Conservation (phyloP, 768 basidiomycete species). For the Lactarius evosmus region DNA sequence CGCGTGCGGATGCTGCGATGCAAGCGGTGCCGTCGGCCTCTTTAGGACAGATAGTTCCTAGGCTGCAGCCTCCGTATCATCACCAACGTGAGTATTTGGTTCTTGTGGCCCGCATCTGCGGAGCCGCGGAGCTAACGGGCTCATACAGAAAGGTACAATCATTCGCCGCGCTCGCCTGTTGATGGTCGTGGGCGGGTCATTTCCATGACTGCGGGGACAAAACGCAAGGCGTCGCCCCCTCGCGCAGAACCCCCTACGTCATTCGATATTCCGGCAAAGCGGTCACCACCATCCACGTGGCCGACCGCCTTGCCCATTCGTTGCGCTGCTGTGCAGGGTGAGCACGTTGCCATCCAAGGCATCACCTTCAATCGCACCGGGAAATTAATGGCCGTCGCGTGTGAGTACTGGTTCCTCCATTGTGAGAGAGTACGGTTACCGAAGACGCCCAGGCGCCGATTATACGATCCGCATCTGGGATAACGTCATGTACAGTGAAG, state of each 20-base stretch:
- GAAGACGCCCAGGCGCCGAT: slow-evolving; percentile 46
- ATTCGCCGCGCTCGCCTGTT: background rate
- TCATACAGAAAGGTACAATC: slow-evolving; percentile 6
- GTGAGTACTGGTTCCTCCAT: slow-evolving; percentile 38
- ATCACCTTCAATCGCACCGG: slow-evolving; percentile 56
- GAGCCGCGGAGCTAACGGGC: slow-evolving; percentile 7
- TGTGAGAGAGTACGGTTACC: slow-evolving; percentile 1
- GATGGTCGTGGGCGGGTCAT: slow-evolving; percentile 14
- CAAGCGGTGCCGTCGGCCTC: slow-evolving; percentile 1
- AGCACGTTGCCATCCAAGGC: slow-evolving; percentile 45
- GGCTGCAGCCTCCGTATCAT: slow-evolving; percentile 7
- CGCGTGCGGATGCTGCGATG: slow-evolving; percentile 11
- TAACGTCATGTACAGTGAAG: slow-evolving; percentile 45
- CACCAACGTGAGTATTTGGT: slow-evolving; percentile 18
- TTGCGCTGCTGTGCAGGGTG: slow-evolving; percentile 42
- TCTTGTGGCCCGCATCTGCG: background rate
- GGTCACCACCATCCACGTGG: slow-evolving; percentile 44
- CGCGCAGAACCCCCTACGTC: slow-evolving; percentile 3
- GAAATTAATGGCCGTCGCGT: slow-evolving; percentile 52
- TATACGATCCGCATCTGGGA: slow-evolving; percentile 59
- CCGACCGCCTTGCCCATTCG: slow-evolving; percentile 43
- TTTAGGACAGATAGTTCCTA: slow-evolving; percentile 1
- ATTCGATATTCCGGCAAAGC: slow-evolving; percentile 26
- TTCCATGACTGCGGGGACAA: slow-evolving; percentile 16
- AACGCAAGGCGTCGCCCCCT: slow-evolving; percentile 26